A percentile compares a stretch with the other conserved stretches of the same genome.
phyloP scores from a whole-genome alignment of 2,329 filamentous ascomycete species.

The Leptographium radiaticola region DNA sequence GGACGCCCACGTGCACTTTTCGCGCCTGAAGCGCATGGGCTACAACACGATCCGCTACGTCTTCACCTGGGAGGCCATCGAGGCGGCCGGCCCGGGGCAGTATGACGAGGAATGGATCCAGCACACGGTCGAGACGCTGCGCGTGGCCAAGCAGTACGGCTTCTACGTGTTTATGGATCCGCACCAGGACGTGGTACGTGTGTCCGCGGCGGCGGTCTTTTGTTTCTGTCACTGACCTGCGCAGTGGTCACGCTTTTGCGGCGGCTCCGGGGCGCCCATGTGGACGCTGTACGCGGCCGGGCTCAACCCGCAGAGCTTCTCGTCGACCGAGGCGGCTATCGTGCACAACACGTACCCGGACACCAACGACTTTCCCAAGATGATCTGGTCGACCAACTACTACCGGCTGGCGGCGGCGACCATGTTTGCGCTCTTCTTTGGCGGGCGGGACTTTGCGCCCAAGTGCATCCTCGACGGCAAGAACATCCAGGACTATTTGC shows the following conservation, averaged over 20 bases:
- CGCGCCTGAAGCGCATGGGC: conserved; percentile 72
- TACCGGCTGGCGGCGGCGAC: conserved; percentile 73
- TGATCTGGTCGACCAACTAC: conserved; percentile 99
- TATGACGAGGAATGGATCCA: conserved; percentile 93
- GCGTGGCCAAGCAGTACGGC: conserved; percentile 75
- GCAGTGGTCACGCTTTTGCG: conserved; percentile 86
- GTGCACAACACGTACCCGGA: conserved; percentile 91
- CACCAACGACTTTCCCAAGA: conserved; percentile 81
- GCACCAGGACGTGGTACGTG: conserved; percentile 83
- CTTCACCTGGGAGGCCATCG: conserved; percentile 98
- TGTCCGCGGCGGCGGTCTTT: background rate
- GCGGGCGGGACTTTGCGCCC: conserved; percentile 78
- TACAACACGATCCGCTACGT: conserved; percentile 96
- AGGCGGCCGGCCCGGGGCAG: conserved; percentile 75
- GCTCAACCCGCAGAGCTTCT: conserved; percentile 74
- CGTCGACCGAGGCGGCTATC: conserved; percentile 76
- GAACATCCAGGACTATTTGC: conserved; percentile 94
- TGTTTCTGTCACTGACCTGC: background rate
- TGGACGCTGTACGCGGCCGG: conserved; percentile 96
- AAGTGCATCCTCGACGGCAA: conserved; percentile 85
- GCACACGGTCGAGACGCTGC: conserved; percentile 75
- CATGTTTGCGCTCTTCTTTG: conserved; percentile 92
- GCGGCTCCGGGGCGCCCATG: conserved; percentile 89
- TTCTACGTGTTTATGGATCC: conserved; percentile 99
- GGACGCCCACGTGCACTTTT: conserved; percentile 77